phyloP scores from a whole-genome alignment of 2,329 filamentous ascomycete genomes.

The Coleophoma eucalyptorum region DNA sequence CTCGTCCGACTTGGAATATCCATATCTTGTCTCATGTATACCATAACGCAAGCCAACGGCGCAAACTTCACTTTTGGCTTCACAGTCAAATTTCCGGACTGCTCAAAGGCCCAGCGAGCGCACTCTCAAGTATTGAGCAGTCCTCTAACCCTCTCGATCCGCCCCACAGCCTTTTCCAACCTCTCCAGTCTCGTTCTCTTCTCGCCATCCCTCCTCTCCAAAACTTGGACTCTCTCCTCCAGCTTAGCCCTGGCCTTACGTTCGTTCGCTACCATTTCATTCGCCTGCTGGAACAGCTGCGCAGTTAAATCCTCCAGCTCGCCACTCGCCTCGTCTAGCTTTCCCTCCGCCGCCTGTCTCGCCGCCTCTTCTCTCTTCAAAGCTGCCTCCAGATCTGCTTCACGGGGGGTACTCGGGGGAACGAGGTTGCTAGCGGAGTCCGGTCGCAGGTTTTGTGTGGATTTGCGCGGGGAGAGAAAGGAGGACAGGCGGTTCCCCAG shows the following conservation, averaged over 20 bases:
- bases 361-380: constrained; percentile 64
- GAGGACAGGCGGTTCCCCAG: constrained; percentile 32
- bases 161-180: constrained; percentile 65
- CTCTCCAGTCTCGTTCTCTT: constrained; percentile 66
- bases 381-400: constrained; percentile 54
- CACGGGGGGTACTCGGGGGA: constrained; percentile 19
- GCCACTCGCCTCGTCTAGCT: constrained; percentile 59
- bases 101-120: no score
- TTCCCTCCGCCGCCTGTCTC: constrained; percentile 65
- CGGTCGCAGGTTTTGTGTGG: constrained; percentile 32
- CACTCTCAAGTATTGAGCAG: constrained; percentile 37
- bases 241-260: constrained; percentile 66
- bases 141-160: constrained; percentile 67
- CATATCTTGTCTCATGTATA: no score
- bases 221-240: constrained; percentile 63
- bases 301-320: constrained; percentile 79
- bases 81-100: no score
- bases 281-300: constrained; percentile 75
- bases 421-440: constrained; percentile 10
- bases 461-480: constrained; percentile 46
- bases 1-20: no score
- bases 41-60: no score
- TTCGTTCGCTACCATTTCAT: constrained; percentile 82
- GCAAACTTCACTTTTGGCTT: no score
- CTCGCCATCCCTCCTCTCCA: constrained; percentile 68